Evolutionary conservation across 2,329 filamentous ascomycete genomes (phyloP).

Genomic region (Nemania diffusa): DNA sequence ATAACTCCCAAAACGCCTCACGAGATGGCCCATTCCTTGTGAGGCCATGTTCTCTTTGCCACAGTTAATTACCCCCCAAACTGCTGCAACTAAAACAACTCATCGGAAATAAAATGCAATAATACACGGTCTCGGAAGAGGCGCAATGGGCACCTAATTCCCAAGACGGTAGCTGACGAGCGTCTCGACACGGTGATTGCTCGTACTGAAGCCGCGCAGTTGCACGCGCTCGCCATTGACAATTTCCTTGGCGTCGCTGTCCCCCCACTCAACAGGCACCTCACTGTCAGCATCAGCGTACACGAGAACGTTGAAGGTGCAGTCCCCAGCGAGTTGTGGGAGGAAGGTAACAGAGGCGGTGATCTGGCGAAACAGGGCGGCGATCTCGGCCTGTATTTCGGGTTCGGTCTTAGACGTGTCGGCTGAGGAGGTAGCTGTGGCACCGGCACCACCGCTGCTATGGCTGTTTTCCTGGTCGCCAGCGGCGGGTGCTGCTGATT

Average conservation of each 20-base stretch:
- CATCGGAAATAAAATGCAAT: neutral
- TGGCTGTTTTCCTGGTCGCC: slow-evolving; percentile 75
- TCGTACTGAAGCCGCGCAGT: slow-evolving; percentile 94
- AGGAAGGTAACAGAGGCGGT: slow-evolving; percentile 97
- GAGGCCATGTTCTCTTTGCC: neutral
- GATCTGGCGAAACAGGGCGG: slow-evolving; percentile 96
- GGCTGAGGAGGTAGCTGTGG: slow-evolving; percentile 39
- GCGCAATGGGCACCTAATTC: slow-evolving; percentile 46
- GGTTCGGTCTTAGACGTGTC: slow-evolving; percentile 84
- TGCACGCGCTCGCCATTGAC: slow-evolving; percentile 94
- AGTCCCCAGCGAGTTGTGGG: slow-evolving; percentile 91
- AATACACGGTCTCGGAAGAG: neutral
- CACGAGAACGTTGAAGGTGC: slow-evolving; percentile 98
- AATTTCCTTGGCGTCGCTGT: slow-evolving; percentile 98
- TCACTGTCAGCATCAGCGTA: slow-evolving; percentile 97
- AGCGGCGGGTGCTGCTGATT: slow-evolving; percentile 56
- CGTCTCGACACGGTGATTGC: slow-evolving; percentile 92
- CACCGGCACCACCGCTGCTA: slow-evolving; percentile 28
- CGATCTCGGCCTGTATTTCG: slow-evolving; percentile 95
- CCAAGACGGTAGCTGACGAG: slow-evolving; percentile 87
- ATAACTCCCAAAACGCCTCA: slow-evolving; percentile 31
- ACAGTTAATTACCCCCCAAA: neutral
- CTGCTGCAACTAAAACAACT: neutral
- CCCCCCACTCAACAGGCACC: slow-evolving; percentile 97
- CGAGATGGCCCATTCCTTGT: slow-evolving; percentile 4